Base-by-base conservation (phyloP, 1,139 yeast genomes). In the Protomyces macrosporus region DNA sequence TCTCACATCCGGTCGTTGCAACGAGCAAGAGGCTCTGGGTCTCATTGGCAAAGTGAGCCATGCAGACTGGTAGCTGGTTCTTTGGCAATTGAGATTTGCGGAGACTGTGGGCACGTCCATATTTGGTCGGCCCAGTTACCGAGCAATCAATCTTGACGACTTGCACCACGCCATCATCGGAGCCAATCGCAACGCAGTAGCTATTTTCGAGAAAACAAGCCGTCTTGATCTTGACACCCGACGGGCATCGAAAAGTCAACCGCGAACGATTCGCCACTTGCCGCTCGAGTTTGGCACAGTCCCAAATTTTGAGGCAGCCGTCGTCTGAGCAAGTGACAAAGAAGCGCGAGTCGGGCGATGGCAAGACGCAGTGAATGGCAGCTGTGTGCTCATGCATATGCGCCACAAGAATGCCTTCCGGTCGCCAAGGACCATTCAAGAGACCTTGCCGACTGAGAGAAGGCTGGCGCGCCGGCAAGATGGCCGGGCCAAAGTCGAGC, bases 251-350 rank as follows among this genome's bases (percentile, higher is more conserved):
- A 56, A 71, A 67, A 0, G 77, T 71, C 40, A 71, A 72, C 6
- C 82, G 78, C 0, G 96, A 81, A 35, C 83, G 79, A 53, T 86
- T 84, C 2, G 85, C 79, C 1, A 85, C 84, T 61, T 85, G 86
- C 67, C 81, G 82, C 65, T 86, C 90, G 53, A 91, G 75, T 65
- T 85, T 82, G 12, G 77, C 72, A 0, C 85, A 75, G 70, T 90
- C 96, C 98, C 98, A 93, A 0, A 93, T 75, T 68, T 84, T 86
- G 54, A 93, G 71, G 1, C 76, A 70, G 0, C 98, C 97, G 57
- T 81, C 98, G 75, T 93, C 98, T 3, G 95, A 88, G 2, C 91
- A 96, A 0, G 95, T 86, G 1, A 90, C 77, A 69, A 93, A 86
- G 69, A 83, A 87, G 50, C 82, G 82, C 30, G 84, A 81, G 53